Evolutionary conservation across 108 stramenopile species (phyloP).

Genomic region (Schizochytrium sp.): DNA sequence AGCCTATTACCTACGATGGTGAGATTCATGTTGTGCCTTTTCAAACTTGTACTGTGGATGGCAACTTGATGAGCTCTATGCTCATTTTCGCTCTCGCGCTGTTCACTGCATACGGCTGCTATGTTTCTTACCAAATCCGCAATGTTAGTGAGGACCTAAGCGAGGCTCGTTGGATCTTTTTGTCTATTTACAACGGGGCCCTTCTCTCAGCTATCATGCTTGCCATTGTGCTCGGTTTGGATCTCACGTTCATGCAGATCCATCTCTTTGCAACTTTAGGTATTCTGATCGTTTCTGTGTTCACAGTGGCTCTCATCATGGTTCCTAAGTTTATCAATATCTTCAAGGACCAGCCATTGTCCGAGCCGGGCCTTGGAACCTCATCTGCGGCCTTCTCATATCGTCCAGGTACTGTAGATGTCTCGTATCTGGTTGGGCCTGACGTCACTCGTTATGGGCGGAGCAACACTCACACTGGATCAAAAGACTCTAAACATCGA

Average conservation of each 20-base stretch:
- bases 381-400: too few species aligned
- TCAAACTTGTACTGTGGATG: background rate
- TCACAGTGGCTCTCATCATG: constrained; percentile 28
- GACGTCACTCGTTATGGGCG: too few species aligned
- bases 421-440: too few species aligned
- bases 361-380: too few species aligned
- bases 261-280: constrained; percentile 12
- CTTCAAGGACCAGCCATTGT: background rate
- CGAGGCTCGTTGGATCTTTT: constrained; percentile 22
- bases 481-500: too few species aligned
- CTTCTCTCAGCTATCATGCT: constrained; percentile 6
- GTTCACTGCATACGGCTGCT: background rate
- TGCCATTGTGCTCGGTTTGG: background rate
- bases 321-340: constrained; percentile 1
- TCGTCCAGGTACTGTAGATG: too few species aligned
- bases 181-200: constrained; percentile 14
- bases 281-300: background rate
- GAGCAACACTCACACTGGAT: too few species aligned
- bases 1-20: background rate
- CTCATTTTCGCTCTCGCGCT: background rate
- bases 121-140: constrained; percentile 36
- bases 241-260: background rate
- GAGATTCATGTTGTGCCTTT: background rate
- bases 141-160: constrained; percentile 1
- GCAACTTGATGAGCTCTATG: background rate